Conservation (phyloP, 345 rosid genomes). For the Noccaea caerulescens region DNA sequence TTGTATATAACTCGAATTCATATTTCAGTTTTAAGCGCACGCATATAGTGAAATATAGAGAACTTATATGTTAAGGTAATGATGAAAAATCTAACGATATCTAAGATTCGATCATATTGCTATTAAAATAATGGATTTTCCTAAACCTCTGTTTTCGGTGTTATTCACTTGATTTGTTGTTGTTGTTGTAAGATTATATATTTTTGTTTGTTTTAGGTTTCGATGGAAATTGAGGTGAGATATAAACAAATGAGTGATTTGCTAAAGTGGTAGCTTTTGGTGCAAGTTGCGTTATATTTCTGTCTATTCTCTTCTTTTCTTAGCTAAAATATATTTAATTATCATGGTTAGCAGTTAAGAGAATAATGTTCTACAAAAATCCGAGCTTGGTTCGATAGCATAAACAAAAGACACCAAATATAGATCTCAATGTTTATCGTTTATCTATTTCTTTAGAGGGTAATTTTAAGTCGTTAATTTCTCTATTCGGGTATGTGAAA, state of each 20-base stretch:
- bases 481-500: background rate
- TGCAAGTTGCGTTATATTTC: constrained; percentile 37
- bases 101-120: background rate
- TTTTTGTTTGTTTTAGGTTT: background rate
- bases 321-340: constrained; percentile 10
- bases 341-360: constrained; percentile 29
- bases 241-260: constrained; percentile 15
- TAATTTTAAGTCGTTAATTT: background rate
- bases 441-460: background rate
- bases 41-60: background rate
- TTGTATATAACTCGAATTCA: background rate
- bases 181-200: background rate
- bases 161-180: background rate
- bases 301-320: constrained; percentile 25
- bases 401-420: constrained; percentile 14
- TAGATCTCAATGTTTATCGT: constrained; percentile 1
- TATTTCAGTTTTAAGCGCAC: background rate
- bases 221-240: background rate
- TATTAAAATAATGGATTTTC: background rate
- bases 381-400: constrained; percentile 4
- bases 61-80: background rate
- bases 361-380: constrained; percentile 2
- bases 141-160: background rate
- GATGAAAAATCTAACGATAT: background rate
- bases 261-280: constrained; percentile 38